Conservation (phyloP, 2,329 filamentous ascomycete species). For the Colletotrichum liaoningense region DNA sequence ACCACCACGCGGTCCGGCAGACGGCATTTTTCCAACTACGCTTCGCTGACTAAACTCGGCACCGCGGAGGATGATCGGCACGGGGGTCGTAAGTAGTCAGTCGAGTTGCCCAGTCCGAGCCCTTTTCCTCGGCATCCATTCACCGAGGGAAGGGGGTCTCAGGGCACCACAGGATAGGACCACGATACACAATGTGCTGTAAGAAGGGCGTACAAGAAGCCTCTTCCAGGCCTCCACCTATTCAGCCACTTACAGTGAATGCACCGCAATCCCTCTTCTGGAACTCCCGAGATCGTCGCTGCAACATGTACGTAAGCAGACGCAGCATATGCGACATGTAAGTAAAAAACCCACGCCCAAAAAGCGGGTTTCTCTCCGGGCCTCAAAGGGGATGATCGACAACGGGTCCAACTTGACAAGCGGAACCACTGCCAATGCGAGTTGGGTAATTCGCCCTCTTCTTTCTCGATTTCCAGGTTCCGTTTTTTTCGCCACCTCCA, state of each 20-base stretch:
- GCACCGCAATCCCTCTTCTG: neutral
- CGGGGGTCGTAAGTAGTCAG: neutral
- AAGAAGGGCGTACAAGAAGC: neutral
- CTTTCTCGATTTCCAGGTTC: neutral
- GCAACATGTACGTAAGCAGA: constrained; percentile 7
- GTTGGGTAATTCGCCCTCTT: too few relatives aligned
- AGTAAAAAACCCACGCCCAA: neutral
- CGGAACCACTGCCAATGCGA: neutral
- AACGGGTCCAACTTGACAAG: neutral
- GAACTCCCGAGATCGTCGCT: constrained; percentile 8
- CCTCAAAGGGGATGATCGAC: neutral
- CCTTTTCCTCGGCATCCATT: neutral
- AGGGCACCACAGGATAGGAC: too few relatives aligned
- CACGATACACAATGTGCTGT: too few relatives aligned
- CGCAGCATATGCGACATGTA: neutral
- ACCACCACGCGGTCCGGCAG: neutral
- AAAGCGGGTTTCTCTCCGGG: neutral
- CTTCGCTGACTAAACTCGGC: neutral
- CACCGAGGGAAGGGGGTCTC: neutral
- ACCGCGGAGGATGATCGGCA: neutral
- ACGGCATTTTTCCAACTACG: neutral
- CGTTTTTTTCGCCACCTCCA: neutral
- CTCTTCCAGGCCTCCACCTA: neutral
- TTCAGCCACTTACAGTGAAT: neutral
- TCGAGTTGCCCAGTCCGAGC: neutral